A percentile compares a stretch with the other conserved stretches of the same genome.
These are phyloP conservation scores for Phytophthora litchii DNA, from an alignment of 352 stramenopile species.

Conservation along the genomic window DNA sequence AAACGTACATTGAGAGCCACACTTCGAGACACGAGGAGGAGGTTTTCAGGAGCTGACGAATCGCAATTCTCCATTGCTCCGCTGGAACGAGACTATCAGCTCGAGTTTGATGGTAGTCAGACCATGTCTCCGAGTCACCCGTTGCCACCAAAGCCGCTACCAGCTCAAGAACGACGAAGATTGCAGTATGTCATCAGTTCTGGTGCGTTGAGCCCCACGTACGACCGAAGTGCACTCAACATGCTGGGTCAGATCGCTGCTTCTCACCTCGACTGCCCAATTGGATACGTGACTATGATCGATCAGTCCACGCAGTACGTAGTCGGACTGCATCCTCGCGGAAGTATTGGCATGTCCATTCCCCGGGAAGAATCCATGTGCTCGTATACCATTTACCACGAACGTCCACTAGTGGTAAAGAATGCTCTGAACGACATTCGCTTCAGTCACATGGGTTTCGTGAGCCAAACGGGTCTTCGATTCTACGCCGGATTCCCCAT, in stretches of 20 bases:
- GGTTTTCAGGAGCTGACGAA: constrained; percentile 27
- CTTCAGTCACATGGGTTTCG: constrained; percentile 63
- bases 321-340: constrained; percentile 42
- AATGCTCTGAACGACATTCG: constrained; percentile 69
- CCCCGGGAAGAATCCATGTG: constrained; percentile 66
- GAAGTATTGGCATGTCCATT: constrained; percentile 36
- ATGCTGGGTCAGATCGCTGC: constrained; percentile 57
- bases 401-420: constrained; percentile 61
- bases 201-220: constrained; percentile 43
- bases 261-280: constrained; percentile 53
- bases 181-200: constrained; percentile 53
- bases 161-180: constrained; percentile 42
- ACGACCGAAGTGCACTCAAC: constrained; percentile 61
- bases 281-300: constrained; percentile 69
- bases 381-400: constrained; percentile 63
- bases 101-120: constrained; percentile 48
- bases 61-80: constrained; percentile 43
- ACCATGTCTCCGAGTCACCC: constrained; percentile 48
- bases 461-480: constrained; percentile 52
- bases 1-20: constrained; percentile 33
- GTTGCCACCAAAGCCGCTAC: constrained; percentile 44
- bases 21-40: constrained; percentile 20
- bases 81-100: constrained; percentile 52
- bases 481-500: constrained; percentile 80
- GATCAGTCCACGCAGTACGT: constrained; percentile 56